Evolutionary conservation across 805 yeast genomes (phyloP).

Genomic region (Myxozyma monticola): DNA sequence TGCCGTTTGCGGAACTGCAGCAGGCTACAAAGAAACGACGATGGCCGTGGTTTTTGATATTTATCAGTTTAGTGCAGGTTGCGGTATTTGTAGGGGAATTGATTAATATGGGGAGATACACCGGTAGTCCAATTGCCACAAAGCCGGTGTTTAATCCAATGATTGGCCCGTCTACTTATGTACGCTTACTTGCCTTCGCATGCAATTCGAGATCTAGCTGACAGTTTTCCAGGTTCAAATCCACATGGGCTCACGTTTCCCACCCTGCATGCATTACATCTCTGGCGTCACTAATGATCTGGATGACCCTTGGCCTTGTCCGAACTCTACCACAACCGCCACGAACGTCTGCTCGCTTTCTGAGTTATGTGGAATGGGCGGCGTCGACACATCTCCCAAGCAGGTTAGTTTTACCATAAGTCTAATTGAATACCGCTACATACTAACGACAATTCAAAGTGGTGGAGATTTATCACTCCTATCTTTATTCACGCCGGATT

Average conservation of each 20-base stretch:
- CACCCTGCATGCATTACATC: slow-evolving; percentile 66
- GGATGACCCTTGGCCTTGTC: slow-evolving; percentile 58
- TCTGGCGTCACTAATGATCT: slow-evolving; percentile 51
- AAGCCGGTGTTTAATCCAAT: slow-evolving; percentile 74
- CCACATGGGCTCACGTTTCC: slow-evolving; percentile 68
- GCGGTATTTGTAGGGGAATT: slow-evolving; percentile 64
- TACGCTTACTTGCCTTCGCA: slow-evolving; percentile 32
- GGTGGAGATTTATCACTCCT: slow-evolving; percentile 70
- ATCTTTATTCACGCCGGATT: slow-evolving; percentile 75
- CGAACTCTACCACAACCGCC: slow-evolving; percentile 57
- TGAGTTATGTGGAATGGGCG: slow-evolving; percentile 63
- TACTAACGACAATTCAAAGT: slow-evolving; percentile 31
- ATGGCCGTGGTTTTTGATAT: slow-evolving; percentile 38
- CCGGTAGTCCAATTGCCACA: slow-evolving; percentile 67
- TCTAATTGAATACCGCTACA: background rate
- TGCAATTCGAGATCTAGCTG: background rate
- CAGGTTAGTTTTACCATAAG: slow-evolving; percentile 40
- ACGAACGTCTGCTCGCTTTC: slow-evolving; percentile 58
- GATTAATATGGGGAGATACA: slow-evolving; percentile 54
- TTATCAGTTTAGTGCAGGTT: slow-evolving; percentile 42
- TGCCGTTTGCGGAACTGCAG: too few relatives aligned
- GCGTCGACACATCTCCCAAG: slow-evolving; percentile 49
- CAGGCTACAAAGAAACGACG: too few relatives aligned
- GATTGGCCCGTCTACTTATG: slow-evolving; percentile 72
- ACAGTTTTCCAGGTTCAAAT: slow-evolving; percentile 43